Evolutionary conservation across 306 rosid genomes (phyloP), one percentile per base, ranked within the genome.

Genomic region (Canavalia ensiformis): DNA sequence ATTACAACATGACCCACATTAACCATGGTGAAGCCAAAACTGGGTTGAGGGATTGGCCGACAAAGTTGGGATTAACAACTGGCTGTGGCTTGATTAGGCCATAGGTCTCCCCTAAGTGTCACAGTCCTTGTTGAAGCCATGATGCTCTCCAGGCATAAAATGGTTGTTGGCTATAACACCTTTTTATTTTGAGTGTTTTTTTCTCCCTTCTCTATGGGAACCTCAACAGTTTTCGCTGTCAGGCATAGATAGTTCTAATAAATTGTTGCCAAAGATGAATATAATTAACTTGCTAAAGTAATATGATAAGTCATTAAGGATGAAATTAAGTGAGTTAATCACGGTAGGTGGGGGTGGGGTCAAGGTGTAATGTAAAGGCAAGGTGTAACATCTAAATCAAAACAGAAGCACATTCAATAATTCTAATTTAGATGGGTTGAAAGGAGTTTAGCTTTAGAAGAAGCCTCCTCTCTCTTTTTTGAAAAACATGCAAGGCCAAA

Each of bases 301-400:
- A 67, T 58, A 45, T 64, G 58, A 68, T 77, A 35, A 47, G 18
- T 2, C 29, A 68, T 28, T 9, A 74, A 31, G 29, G 49, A 65
- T 50, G 45, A 44, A 79, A 72, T 68, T 81, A 60, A 60, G 65
- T 56, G 86, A 85, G 79, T 65, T 87, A 87, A 81, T 83, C 79
- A 83, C 85, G 91, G 86, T 87, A 10, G 91, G 92, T 90, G 88
- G 12, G 11, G 44, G 97, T 92, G 87, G 97, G 92, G 86, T 64
- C 85, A 50, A 34, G 54, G 30, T 31, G 63, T 52, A 87, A 74
- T 87, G 64, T 44, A 65, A 44, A 78, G 79, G 87, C 85, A 81
- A 84, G 89, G 86, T 90, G 91, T 79, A 74, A 87, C 90, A 85
- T 90, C 94, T 83, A 52, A 85, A 87, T 88, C 92, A 78, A 84